These are phyloP conservation scores for Pseudonitzschia multiseries DNA, from an alignment of 108 stramenopile species.

Conservation along the genomic window DNA sequence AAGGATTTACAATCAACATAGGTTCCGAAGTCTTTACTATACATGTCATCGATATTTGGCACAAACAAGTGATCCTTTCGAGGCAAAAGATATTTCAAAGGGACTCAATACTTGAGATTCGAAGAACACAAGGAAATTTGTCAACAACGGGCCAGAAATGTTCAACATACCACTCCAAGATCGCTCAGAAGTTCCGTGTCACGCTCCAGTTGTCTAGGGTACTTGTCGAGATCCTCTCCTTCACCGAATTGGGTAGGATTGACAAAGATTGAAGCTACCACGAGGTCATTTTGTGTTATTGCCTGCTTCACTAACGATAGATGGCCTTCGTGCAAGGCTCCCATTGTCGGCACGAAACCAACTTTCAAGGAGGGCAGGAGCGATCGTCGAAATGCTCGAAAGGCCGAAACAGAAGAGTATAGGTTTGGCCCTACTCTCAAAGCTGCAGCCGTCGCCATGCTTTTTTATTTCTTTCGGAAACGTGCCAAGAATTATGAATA, in stretches of 20 bases:
- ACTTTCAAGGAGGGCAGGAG: conserved; percentile 43
- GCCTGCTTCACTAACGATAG: conserved; percentile 75
- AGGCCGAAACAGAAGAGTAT: conserved; percentile 38
- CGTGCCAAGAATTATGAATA: too few species aligned
- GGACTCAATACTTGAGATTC: neutral
- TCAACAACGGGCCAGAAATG: neutral
- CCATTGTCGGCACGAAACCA: conserved; percentile 99
- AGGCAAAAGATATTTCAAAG: neutral
- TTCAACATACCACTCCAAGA: conserved; percentile 63
- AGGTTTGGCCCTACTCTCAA: conserved; percentile 23
- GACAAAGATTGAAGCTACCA: conserved; percentile 94
- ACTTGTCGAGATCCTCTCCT: conserved; percentile 93
- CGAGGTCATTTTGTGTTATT: conserved; percentile 76
- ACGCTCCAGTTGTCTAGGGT: conserved; percentile 89
- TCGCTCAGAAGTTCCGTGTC: conserved; percentile 68
- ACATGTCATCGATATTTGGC: conserved; percentile 69
- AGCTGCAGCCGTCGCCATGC: conserved; percentile 14
- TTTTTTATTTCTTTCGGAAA: neutral
- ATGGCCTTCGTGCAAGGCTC: conserved; percentile 96
- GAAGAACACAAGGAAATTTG: neutral
- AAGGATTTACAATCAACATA: conserved; percentile 79
- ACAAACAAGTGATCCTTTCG: conserved; percentile 77
- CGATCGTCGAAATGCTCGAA: conserved; percentile 40
- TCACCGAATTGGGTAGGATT: conserved; percentile 96
- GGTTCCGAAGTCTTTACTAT: conserved; percentile 68